A percentile compares a stretch with the other conserved stretches of the same genome.
Conservation (phyloP, 23 red algal genomes). For the Pyropia haitanensis region DNA sequence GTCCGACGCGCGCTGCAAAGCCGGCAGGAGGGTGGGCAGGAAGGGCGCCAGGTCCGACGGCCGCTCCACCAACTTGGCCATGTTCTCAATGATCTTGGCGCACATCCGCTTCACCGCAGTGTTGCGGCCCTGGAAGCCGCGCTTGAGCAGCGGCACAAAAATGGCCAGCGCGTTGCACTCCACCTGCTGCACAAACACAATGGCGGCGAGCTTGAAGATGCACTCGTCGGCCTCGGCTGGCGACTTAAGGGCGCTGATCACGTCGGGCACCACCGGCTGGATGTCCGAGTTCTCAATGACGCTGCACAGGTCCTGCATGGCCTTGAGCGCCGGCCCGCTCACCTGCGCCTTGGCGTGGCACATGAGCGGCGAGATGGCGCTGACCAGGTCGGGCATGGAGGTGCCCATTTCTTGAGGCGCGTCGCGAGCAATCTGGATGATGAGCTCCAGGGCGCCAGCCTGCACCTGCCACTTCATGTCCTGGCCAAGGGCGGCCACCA, state of each 20-base stretch:
- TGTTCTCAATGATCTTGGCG: conserved; percentile 77
- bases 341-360: conserved; percentile 55
- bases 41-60: conserved; percentile 58
- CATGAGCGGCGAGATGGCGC: conserved; percentile 54
- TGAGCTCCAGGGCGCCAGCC: conserved; percentile 46
- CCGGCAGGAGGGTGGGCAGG: conserved; percentile 72
- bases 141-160: conserved; percentile 64
- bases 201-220: conserved; percentile 68
- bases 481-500: conserved; percentile 42
- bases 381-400: conserved; percentile 64
- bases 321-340: conserved; percentile 17
- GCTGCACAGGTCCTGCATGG: conserved; percentile 47
- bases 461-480: conserved; percentile 68
- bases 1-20: conserved; percentile 64
- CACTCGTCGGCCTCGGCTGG: conserved; percentile 54
- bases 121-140: conserved; percentile 67
- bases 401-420: conserved; percentile 70
- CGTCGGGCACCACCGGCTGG: conserved; percentile 57
- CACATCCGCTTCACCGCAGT: conserved; percentile 73
- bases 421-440: conserved; percentile 46
- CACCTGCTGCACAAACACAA: conserved; percentile 66
- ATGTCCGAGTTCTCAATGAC: conserved; percentile 76
- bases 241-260: conserved; percentile 55
- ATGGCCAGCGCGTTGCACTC: conserved; percentile 81
- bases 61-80: conserved; percentile 82